Base-by-base conservation (phyloP, 2,329 filamentous ascomycete genomes). In the Parafenestella ontariensis region DNA sequence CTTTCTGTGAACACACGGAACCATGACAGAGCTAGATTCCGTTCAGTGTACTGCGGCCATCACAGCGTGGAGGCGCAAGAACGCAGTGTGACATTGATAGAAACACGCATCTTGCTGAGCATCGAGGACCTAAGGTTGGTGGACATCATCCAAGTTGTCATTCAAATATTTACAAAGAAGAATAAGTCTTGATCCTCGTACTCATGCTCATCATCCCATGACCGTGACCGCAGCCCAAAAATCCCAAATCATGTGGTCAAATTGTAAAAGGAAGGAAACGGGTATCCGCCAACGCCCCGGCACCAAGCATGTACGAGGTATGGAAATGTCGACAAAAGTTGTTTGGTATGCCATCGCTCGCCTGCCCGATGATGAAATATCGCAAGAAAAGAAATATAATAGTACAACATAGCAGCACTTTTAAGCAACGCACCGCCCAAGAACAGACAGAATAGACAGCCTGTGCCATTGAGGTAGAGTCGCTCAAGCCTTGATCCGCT, bases 401-500 rank as follows among this genome's bases (percentile, higher is more conserved):
- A 49, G 46, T 58, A 61, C 61, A 64, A 54, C 36, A 42, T 13
- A 34, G 42, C 21, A 26, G 23, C 26, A 29, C 37, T 26, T 28
- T 37, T 37, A n/a, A 5, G 18, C 18, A 28, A 37, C 39, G n/a
- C 24, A 34, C 42, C 31, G 28, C 42, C 28, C 47, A 28, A 46
- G 40, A 46, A 49, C 29, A 33, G 6, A 41, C 31, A 13, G n/a
- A 20, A 31, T 33, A 49, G 44, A 43, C 45, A 52, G 23, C 52
- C 41, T 59, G 42, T 29, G 48, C 17, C 37, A 47, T 33, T 34
- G 43, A 26, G 15, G 28, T n/a, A 7, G 29, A 24, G 24, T 20
- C 15, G 11, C 44, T 64, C 54, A 77, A 15, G 69, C 68, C 54
- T 76, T 78, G 46, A 72, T 60, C 44, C 73, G 61, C 62, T 78